Evolutionary conservation across 352 stramenopile genomes (phyloP).

Genomic region (Thalassiosira exigua): DNA sequence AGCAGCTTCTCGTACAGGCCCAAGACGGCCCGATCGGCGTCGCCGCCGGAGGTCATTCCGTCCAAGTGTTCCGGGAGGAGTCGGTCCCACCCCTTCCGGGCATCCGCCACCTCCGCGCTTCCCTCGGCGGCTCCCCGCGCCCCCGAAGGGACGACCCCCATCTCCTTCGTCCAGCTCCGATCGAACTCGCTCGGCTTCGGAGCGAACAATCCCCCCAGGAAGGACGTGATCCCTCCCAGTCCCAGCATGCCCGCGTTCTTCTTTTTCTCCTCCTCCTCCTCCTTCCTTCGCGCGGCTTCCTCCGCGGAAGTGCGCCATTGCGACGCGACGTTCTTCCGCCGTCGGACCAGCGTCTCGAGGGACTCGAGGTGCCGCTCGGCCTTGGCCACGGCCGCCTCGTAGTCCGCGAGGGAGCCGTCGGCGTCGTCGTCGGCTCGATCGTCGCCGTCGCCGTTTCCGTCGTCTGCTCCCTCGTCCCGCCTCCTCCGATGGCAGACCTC

Average conservation of each 20-base stretch:
- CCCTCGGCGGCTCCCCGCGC: constrained; percentile 21
- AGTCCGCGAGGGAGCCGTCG: constrained; percentile 11
- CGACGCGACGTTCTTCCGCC: constrained; percentile 6
- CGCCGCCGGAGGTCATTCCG: constrained; percentile 19
- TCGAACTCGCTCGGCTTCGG: too few species aligned
- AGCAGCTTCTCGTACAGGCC: constrained; percentile 41
- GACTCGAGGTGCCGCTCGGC: constrained; percentile 43
- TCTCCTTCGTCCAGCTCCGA: neutral
- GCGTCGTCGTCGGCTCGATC: neutral
- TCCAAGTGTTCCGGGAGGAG: constrained; percentile 12
- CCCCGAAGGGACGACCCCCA: constrained; percentile 6
- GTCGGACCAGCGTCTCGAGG: constrained; percentile 38
- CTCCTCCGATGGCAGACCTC: too few species aligned
- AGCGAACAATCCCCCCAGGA: constrained; percentile 41
- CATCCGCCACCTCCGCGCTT: neutral
- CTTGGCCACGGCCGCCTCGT: constrained; percentile 16
- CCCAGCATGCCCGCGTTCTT: constrained; percentile 3
- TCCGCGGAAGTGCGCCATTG: constrained; percentile 1
- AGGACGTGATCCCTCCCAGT: constrained; percentile 22
- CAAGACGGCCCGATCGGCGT: constrained; percentile 12
- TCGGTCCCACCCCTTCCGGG: neutral
- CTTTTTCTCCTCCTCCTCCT: neutral
- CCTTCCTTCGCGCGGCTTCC: neutral
- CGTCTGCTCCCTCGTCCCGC: too few species aligned
- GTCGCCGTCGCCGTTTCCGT: too few species aligned